Percentiles rank a stretch among this genome's conserved stretches.
These are phyloP conservation scores for Shiraia sp. DNA, from an alignment of 2,329 filamentous ascomycete genomes.

Conservation along the genomic window DNA sequence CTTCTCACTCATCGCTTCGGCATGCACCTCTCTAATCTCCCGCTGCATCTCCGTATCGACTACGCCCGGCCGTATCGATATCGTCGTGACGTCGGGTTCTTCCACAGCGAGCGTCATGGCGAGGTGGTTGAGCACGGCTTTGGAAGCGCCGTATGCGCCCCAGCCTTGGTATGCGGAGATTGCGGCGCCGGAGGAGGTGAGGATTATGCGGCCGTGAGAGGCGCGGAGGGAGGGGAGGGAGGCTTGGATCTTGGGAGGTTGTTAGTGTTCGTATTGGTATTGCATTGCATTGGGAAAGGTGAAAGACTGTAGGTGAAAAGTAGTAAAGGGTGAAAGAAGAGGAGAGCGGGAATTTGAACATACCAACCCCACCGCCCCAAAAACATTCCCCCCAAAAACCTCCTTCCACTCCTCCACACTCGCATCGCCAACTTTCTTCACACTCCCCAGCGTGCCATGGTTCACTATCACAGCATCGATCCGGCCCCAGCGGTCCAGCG, in stretches of 20 bases:
- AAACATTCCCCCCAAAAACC: conserved; percentile 82
- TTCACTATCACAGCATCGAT: conserved; percentile 87
- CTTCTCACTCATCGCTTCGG: conserved; percentile 60
- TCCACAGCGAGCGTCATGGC: conserved; percentile 73
- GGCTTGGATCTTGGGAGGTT: conserved; percentile 63
- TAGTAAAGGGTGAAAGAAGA: not conserved
- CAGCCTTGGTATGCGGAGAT: conserved; percentile 68
- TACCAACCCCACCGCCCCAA: conserved; percentile 80
- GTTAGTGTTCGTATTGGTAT: conserved; percentile 1
- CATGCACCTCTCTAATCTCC: conserved; percentile 75
- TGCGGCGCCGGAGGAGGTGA: conserved; percentile 80
- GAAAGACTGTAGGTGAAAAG: not conserved
- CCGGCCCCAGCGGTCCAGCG: conserved; percentile 68
- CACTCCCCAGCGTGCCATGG: conserved; percentile 79
- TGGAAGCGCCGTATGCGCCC: conserved; percentile 81
- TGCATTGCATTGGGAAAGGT: too few species aligned
- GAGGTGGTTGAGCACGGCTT: conserved; percentile 82
- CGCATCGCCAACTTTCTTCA: conserved; percentile 69
- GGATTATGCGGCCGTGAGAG: conserved; percentile 71
- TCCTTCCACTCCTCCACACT: conserved; percentile 74
- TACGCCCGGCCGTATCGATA: conserved; percentile 77
- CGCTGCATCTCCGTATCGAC: conserved; percentile 91
- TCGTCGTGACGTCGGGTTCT: conserved; percentile 73
- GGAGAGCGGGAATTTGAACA: conserved; percentile 34
- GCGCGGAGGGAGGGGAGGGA: conserved; percentile 70